Conservation (phyloP, 2,329 filamentous ascomycete species). For the Fusarium oligoseptatum region DNA sequence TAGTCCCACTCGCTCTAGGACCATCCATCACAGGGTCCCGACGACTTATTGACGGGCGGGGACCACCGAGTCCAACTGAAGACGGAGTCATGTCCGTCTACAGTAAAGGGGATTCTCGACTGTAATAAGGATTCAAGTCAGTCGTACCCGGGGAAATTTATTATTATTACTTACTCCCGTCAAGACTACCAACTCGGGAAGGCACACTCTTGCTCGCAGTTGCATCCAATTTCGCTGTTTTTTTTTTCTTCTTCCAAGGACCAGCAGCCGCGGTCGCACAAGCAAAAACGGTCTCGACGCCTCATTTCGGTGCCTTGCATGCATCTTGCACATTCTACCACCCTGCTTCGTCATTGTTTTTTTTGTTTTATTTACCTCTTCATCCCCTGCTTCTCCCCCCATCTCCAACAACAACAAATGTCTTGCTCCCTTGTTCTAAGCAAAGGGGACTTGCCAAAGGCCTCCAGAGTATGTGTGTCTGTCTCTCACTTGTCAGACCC, state of each 20-base stretch:
- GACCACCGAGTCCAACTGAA: slow-evolving; percentile 19
- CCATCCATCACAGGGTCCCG: slow-evolving; percentile 19
- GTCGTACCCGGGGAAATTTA: not conserved
- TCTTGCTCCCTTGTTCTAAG: slow-evolving; percentile 3
- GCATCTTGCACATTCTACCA: slow-evolving; percentile 5
- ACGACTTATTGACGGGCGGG: slow-evolving; percentile 14
- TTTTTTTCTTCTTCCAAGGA: slow-evolving; percentile 1
- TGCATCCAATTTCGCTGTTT: slow-evolving; percentile 28
- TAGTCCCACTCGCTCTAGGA: slow-evolving; percentile 2
- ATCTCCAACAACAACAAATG: not conserved
- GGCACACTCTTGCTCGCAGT: slow-evolving; percentile 5
- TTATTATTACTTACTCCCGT: not conserved
- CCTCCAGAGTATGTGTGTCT: not conserved
- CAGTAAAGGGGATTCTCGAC: slow-evolving; percentile 3
- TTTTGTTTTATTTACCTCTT: not conserved
- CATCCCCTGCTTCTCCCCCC: not conserved
- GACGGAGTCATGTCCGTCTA: slow-evolving; percentile 32
- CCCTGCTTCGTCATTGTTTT: not conserved
- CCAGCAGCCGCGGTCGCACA: slow-evolving; percentile 22
- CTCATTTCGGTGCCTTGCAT: slow-evolving; percentile 13
- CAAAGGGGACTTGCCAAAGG: slow-evolving; percentile 1
- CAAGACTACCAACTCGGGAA: slow-evolving; percentile 11
- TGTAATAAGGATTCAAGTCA: not conserved
- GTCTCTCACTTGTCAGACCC: slow-evolving; percentile 11
- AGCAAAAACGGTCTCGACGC: slow-evolving; percentile 17